Base-by-base conservation (phyloP, 1,139 yeast species). In the Kodamaea suecica region DNA sequence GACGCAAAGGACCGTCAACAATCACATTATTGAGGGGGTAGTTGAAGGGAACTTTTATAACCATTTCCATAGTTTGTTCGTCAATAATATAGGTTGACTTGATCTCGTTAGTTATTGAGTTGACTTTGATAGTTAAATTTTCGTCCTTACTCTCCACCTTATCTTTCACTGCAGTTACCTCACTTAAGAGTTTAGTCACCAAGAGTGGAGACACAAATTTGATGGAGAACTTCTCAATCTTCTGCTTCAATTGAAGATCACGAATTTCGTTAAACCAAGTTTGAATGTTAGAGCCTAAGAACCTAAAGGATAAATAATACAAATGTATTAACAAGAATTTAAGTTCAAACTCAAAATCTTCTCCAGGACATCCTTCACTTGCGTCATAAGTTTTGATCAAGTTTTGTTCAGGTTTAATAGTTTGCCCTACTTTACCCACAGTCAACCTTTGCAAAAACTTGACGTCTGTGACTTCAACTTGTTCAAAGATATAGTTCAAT, bases 51-150 rank as follows among this genome's bases (percentile, higher is more conserved):
- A 88, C 61, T 34, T 69, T 72, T 40, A 90, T 79, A 1, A 80
- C 75, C 66, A 92, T 76, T 51, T 87, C 96, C 73, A 92, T 73
- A 13, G 78, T 78, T 50, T 87, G 95, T 37, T 88, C 97, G 53
- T 94, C 99, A 38, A 92, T 84, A 30, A 80, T 70, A 53, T 86
- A 86, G 2, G 72, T 66, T 1, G 92, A 82, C 42, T 75, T 78
- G 44, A 92, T 77, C 54, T 88, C 97, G 43, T 80, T 77, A 7
- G 78, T 66, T 5, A 70, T 66, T 35, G 65, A 68, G 52, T 82
- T 81, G 17, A 86, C 70, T 53, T 77, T 83, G 38, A 87, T 73
- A 4, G 70, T 66, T 49, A 82, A 61, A 29, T 80, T 78, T 30
- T 78, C 80, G 45, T 80, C 81, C 23, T 62, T 66, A 4, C 54